Evolutionary conservation across 371 early-diverging fungal species (phyloP).

Genomic region (Mucor indicus): DNA sequence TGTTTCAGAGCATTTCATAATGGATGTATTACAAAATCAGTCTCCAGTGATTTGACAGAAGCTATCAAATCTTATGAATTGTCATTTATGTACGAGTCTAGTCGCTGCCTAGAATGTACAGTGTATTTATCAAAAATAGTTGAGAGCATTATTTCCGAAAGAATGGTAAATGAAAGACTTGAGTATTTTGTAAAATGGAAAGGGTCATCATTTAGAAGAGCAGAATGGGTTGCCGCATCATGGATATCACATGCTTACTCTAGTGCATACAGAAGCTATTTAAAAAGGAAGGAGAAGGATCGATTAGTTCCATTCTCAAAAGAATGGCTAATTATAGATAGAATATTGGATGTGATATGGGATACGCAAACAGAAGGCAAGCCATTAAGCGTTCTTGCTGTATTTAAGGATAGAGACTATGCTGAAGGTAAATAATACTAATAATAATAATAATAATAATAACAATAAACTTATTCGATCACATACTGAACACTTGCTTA

Average conservation of each 20-base stretch:
- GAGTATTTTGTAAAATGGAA: slow-evolving; percentile 55
- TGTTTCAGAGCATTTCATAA: slow-evolving; percentile 41
- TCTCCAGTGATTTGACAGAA: slow-evolving; percentile 3
- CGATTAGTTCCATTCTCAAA: slow-evolving; percentile 7
- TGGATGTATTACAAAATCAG: slow-evolving; percentile 19
- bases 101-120: slow-evolving; percentile 41
- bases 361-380: slow-evolving; percentile 19
- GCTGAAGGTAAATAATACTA: slow-evolving; percentile 43
- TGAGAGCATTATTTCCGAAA: slow-evolving; percentile 1
- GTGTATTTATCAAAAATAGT: slow-evolving; percentile 11
- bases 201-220: slow-evolving; percentile 48
- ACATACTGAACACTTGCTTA: not conserved
- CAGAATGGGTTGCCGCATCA: slow-evolving; percentile 54
- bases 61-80: slow-evolving; percentile 10
- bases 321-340: slow-evolving; percentile 45
- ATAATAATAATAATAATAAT: too few species aligned
- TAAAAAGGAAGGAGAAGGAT: slow-evolving; percentile 14
- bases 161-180: not conserved
- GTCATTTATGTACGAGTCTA: slow-evolving; percentile 21
- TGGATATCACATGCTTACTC: slow-evolving; percentile 36
- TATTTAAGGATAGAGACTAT: slow-evolving; percentile 44
- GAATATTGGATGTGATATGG: slow-evolving; percentile 45
- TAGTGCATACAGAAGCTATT: slow-evolving; percentile 20
- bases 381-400: slow-evolving; percentile 38
- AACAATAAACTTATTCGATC: too few species aligned